Evolutionary conservation across 1,284 basidiomycete genomes (phyloP).

Genomic region (Somion occarium): DNA sequence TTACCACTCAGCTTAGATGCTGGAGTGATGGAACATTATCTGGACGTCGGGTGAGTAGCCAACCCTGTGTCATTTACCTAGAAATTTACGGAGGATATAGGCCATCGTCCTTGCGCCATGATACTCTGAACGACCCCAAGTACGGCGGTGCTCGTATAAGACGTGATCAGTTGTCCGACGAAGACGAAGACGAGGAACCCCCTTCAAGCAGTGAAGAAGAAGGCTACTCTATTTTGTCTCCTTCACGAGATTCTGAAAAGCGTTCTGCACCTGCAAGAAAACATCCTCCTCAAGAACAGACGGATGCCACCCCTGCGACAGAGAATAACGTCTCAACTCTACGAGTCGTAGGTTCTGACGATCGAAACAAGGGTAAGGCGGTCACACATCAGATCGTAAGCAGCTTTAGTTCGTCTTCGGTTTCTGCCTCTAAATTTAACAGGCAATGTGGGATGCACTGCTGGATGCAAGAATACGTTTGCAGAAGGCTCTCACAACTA

Average conservation of each 20-base stretch:
- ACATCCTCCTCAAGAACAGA: not conserved
- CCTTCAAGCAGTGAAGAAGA: constrained; percentile 25
- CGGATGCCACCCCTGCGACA: not conserved
- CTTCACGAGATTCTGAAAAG: not conserved
- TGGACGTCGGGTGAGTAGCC: constrained; percentile 70
- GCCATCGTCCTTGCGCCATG: constrained; percentile 63
- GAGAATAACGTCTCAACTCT: not conserved
- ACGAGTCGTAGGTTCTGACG: not conserved
- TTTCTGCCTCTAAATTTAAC: not conserved
- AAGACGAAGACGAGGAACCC: constrained; percentile 28
- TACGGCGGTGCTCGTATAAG: constrained; percentile 69
- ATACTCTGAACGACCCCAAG: constrained; percentile 64
- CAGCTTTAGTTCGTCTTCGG: not conserved
- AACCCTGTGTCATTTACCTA: constrained; percentile 8
- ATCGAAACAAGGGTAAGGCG: constrained; percentile 74
- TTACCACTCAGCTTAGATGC: constrained; percentile 17
- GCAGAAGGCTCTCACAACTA: constrained; percentile 71
- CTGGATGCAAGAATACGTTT: constrained; percentile 85
- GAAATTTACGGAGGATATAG: constrained; percentile 32
- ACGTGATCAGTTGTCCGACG: constrained; percentile 50
- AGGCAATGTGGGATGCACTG: constrained; percentile 82
- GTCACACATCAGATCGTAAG: constrained; percentile 76
- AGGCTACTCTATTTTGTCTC: not conserved
- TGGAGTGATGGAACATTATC: constrained; percentile 70
- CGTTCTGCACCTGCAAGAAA: not conserved